Evolutionary conservation across 306 rosid species (phyloP), one percentile per base, ranked within the genome.

Genomic region (Vigna unguiculata): DNA sequence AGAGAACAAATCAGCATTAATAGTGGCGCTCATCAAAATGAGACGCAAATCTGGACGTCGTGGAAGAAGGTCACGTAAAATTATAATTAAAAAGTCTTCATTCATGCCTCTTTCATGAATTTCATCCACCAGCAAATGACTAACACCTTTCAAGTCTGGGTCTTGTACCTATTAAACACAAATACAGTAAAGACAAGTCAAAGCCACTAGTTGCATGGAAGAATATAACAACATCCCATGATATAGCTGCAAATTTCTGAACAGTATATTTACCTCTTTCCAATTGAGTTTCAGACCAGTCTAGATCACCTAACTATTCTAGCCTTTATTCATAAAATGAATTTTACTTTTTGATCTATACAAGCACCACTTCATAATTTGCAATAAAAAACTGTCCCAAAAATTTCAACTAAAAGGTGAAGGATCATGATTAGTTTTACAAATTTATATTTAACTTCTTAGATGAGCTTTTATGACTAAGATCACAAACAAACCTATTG

Each of bases 21-120:
- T 92, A 48, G 98, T 95, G 25, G 98, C 98, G 86, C 98, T 95
- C 97, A 90, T 95, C 52, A 95, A 86, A 86, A 95, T 89, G 72
- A 95, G 85, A 41, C 87, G 98, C 81, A 95, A 84, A 89, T 92
- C 96, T 81, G 98, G 96, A 71, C 97, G 97, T 45, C 77, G 93
- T 60, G 96, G 96, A 86, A 95, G 96, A 80, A 94, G 97, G 81
- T 95, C 97, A 1, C 89, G 91, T 85, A 95, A 61, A 83, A 95
- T 89, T 74, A 95, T 95, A 59, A 95, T 81, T 76, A 95, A 61
- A 58, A 95, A 92, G 83, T 95, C 98, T 79, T 95, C 98, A 72
- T 95, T 90, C 92, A 95, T 95, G 87, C 98, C 98, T 82, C 98
- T 92, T 89, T 95, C 98, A 86, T 92, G 98, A 83, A 95, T 92